These are phyloP conservation scores for Calonectria henricotiae DNA, from an alignment of 2,329 filamentous ascomycete species.

Conservation along the genomic window DNA sequence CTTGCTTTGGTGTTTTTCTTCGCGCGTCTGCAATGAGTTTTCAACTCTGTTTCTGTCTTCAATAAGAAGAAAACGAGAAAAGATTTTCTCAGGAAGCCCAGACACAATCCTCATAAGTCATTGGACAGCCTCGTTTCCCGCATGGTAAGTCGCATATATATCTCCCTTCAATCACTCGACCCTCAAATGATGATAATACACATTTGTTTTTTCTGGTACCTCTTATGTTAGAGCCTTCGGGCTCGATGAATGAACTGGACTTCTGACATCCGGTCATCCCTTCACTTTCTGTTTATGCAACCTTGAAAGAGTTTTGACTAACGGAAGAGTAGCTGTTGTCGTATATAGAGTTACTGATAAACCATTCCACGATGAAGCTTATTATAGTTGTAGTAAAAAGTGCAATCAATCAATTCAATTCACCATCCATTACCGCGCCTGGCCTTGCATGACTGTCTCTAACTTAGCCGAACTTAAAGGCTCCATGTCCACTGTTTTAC, in stretches of 20 bases:
- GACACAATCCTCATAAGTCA: background rate
- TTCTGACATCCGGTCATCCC: slow-evolving; percentile 74
- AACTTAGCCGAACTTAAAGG: slow-evolving; percentile 27
- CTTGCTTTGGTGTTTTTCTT: slow-evolving; percentile 44
- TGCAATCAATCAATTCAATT: slow-evolving; percentile 30
- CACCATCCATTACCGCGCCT: slow-evolving; percentile 32
- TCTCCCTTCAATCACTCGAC: slow-evolving; percentile 45
- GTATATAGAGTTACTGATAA: background rate
- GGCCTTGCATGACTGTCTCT: slow-evolving; percentile 32
- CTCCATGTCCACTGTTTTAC: slow-evolving; percentile 53
- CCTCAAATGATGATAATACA: slow-evolving; percentile 80
- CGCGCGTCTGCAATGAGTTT: slow-evolving; percentile 6
- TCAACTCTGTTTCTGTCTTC: background rate
- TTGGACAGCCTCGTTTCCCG: slow-evolving; percentile 10
- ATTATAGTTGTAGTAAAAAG: slow-evolving; percentile 16
- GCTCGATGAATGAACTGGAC: slow-evolving; percentile 88
- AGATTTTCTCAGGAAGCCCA: slow-evolving; percentile 21
- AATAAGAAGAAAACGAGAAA: background rate
- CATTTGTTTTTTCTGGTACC: slow-evolving; percentile 90
- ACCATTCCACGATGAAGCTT: background rate
- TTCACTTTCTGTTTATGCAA: slow-evolving; percentile 31
- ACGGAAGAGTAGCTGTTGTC: slow-evolving; percentile 38
- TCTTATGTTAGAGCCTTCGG: slow-evolving; percentile 88
- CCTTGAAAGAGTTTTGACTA: slow-evolving; percentile 40
- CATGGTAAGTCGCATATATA: slow-evolving; percentile 56